Evolutionary conservation across 805 yeast species (phyloP).

Genomic region (Komagataella kurtzmanii): DNA sequence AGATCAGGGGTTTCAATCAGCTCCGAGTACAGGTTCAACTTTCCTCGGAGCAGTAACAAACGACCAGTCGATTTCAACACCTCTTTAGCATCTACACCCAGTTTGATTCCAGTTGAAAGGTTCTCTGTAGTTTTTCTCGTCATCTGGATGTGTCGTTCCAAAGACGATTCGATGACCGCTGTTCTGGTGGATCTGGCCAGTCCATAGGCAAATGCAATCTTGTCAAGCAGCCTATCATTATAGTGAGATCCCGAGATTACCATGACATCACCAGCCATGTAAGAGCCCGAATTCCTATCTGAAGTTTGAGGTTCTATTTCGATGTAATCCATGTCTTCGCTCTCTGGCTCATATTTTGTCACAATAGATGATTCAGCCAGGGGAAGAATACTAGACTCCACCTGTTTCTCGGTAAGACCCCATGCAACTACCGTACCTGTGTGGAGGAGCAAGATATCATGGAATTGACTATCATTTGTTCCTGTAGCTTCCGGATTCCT

Average conservation of each 20-base stretch:
- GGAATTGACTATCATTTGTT: slow-evolving; percentile 3
- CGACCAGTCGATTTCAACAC: slow-evolving; percentile 61
- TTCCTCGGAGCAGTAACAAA: slow-evolving; percentile 65
- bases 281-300: slow-evolving; percentile 12
- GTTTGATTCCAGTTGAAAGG: slow-evolving; percentile 45
- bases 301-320: slow-evolving; percentile 22
- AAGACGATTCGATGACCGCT: slow-evolving; percentile 60
- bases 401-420: slow-evolving; percentile 53
- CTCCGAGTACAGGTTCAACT: slow-evolving; percentile 75
- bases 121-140: slow-evolving; percentile 55
- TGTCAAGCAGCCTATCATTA: slow-evolving; percentile 48
- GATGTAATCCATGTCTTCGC: slow-evolving; percentile 79
- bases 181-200: slow-evolving; percentile 76
- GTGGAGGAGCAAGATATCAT: slow-evolving; percentile 54
- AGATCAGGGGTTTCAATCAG: slow-evolving; percentile 86
- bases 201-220: slow-evolving; percentile 83
- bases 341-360: slow-evolving; percentile 39
- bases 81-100: slow-evolving; percentile 43
- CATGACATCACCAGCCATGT: slow-evolving; percentile 58
- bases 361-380: slow-evolving; percentile 33
- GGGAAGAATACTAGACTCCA: slow-evolving; percentile 35
- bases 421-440: slow-evolving; percentile 79
- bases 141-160: slow-evolving; percentile 53
- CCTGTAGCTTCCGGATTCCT: slow-evolving; percentile 13
- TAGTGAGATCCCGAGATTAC: slow-evolving; percentile 38